Percentiles rank a stretch among this genome's conserved stretches.
Evolutionary conservation across 345 rosid genomes (phyloP).

Genomic region (Eucalyptus caleyi): DNA sequence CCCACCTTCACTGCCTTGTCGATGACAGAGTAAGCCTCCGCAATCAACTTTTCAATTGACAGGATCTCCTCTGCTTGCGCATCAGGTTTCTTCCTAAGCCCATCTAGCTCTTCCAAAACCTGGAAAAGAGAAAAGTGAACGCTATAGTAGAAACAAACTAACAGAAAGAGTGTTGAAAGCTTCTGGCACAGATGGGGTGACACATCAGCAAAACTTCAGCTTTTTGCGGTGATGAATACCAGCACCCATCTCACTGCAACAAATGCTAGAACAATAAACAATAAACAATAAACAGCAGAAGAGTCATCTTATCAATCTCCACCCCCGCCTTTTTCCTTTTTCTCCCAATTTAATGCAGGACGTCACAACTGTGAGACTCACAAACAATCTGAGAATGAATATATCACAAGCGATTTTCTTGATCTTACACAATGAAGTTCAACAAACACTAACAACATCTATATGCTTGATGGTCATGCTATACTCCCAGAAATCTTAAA

Average conservation of each 20-base stretch:
- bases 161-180: neutral
- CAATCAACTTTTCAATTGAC: slow-evolving; percentile 65
- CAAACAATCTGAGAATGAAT: neutral
- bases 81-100: slow-evolving; percentile 66
- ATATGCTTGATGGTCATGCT: neutral
- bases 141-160: neutral
- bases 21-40: slow-evolving; percentile 74
- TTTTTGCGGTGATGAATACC: neutral
- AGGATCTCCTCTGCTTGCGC: slow-evolving; percentile 71
- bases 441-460: neutral
- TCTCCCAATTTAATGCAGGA: neutral
- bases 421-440: neutral
- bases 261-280: neutral
- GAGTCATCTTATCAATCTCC: neutral
- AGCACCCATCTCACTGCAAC: neutral
- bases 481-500: neutral
- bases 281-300: neutral
- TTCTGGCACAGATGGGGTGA: neutral
- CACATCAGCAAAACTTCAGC: neutral
- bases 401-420: neutral
- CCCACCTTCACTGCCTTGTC: slow-evolving; percentile 82
- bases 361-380: neutral
- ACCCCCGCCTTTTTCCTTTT: too few relatives aligned
- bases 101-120: slow-evolving; percentile 76
- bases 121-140: slow-evolving; percentile 1